Conservation (phyloP, 306 rosid species). For the Ormosia emarginata region DNA sequence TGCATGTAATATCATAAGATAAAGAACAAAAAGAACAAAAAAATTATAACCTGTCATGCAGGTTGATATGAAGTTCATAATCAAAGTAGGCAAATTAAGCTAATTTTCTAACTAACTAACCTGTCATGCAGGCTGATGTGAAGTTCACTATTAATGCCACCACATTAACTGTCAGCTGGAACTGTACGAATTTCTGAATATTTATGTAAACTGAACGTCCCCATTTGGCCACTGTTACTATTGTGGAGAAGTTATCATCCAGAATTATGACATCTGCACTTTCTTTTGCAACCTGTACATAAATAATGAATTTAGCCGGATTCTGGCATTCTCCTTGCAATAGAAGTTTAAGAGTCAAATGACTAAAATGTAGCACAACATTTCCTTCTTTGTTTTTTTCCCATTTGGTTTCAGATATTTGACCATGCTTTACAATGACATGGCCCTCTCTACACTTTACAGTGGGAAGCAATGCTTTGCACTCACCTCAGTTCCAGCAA, state of each 20-base stretch:
- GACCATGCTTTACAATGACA: not conserved
- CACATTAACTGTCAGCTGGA: slow-evolving; percentile 90
- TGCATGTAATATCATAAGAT: slow-evolving; percentile 23
- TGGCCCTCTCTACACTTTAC: not conserved
- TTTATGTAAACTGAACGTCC: slow-evolving; percentile 95
- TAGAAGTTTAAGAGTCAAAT: not conserved
- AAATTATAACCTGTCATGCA: not conserved
- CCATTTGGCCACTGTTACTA: slow-evolving; percentile 96
- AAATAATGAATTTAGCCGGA: slow-evolving; percentile 11
- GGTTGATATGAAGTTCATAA: not conserved
- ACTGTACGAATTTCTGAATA: slow-evolving; percentile 95
- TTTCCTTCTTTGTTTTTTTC: not conserved
- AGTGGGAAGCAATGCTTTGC: not conserved
- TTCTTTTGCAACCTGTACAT: slow-evolving; percentile 88
- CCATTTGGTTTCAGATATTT: slow-evolving; percentile 8
- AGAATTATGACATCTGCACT: slow-evolving; percentile 97
- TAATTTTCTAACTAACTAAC: slow-evolving; percentile 47
- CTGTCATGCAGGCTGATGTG: slow-evolving; percentile 90
- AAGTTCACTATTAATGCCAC: slow-evolving; percentile 94
- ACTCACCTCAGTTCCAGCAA: slow-evolving; percentile 96
- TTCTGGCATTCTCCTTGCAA: not conserved
- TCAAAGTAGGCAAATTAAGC: not conserved
- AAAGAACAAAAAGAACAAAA: not conserved
- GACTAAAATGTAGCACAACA: not conserved
- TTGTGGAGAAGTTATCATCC: slow-evolving; percentile 97